These are phyloP conservation scores for Xanthoparmelia taractica DNA, from an alignment of 495 filamentous ascomycete genomes.

Conservation along the genomic window DNA sequence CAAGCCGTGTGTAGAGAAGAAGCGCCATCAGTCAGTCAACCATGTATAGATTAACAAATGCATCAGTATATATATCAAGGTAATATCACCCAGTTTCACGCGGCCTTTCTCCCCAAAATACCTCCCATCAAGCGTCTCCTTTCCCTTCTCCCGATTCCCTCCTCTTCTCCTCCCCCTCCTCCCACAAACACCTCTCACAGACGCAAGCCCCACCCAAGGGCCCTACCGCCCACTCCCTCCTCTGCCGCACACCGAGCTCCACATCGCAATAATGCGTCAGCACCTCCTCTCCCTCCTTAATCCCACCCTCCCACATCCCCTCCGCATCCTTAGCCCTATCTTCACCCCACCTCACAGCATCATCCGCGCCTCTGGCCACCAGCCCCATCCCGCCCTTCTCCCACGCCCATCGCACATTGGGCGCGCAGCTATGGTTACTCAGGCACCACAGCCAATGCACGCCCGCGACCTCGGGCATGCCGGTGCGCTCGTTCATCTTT, in stretches of 20 bases:
- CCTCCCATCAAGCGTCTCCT: not conserved
- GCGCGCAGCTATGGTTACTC: constrained; percentile 91
- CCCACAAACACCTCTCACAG: constrained; percentile 69
- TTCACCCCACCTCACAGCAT: constrained; percentile 40
- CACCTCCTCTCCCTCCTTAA: constrained; percentile 73
- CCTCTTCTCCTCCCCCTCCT: constrained; percentile 25
- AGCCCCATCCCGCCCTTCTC: constrained; percentile 65
- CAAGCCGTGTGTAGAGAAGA: too few relatives aligned
- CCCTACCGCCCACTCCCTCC: constrained; percentile 82
- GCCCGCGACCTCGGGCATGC: constrained; percentile 71
- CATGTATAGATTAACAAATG: not conserved
- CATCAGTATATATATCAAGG: too few relatives aligned
- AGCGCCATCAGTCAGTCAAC: not conserved
- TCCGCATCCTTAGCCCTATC: constrained; percentile 23
- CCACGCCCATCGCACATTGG: constrained; percentile 93
- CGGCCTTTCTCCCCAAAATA: not conserved
- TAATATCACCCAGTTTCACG: too few relatives aligned
- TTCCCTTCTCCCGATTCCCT: not conserved
- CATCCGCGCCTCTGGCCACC: constrained; percentile 35
- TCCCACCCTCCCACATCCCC: constrained; percentile 39
- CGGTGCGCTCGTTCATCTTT: constrained; percentile 59
- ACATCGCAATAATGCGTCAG: constrained; percentile 94
- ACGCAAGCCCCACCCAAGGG: constrained; percentile 78
- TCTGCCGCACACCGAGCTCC: constrained; percentile 60
- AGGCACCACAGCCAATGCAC: constrained; percentile 69